These are phyloP conservation scores for Schoenoplectus tabernaemontani DNA, from an alignment of 202 grass and related monocot genomes.

Conservation along the genomic window DNA sequence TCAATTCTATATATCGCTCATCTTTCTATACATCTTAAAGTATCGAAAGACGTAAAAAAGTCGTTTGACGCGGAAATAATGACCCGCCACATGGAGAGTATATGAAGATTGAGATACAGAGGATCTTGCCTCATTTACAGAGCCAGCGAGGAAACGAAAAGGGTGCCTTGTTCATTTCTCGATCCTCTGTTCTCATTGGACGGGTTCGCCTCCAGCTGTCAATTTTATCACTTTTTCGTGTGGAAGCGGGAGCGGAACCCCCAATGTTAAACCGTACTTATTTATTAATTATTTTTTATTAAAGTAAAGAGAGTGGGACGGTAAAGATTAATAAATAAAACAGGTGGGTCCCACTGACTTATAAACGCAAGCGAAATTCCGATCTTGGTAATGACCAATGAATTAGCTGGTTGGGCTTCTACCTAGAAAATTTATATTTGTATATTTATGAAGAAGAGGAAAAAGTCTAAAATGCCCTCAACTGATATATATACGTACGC, in stretches of 20 bases:
- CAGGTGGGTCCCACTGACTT: neutral
- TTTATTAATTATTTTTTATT: neutral
- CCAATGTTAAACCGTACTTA: slow-evolving; percentile 1
- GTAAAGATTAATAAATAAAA: neutral
- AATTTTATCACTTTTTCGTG: neutral
- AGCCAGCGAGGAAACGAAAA: neutral
- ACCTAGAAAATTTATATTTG: neutral
- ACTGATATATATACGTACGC: neutral
- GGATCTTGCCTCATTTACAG: neutral
- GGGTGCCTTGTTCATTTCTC: neutral
- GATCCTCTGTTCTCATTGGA: neutral
- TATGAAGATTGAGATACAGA: neutral
- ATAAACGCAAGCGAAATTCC: too few relatives aligned
- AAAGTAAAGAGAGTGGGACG: neutral
- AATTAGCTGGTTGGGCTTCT: neutral
- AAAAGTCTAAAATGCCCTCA: neutral
- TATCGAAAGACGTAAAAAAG: neutral
- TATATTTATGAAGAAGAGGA: neutral
- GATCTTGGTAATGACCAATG: neutral
- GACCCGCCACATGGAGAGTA: neutral
- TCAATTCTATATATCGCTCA: neutral
- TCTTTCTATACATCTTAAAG: neutral
- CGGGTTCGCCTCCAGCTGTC: slow-evolving; percentile 20
- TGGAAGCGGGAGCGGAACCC: neutral
- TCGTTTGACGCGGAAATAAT: neutral